Evolutionary conservation across 208 protist genomes (phyloP), one percentile per base, ranked within the genome.

Genomic region (Endotrypanum monterogeii): DNA sequence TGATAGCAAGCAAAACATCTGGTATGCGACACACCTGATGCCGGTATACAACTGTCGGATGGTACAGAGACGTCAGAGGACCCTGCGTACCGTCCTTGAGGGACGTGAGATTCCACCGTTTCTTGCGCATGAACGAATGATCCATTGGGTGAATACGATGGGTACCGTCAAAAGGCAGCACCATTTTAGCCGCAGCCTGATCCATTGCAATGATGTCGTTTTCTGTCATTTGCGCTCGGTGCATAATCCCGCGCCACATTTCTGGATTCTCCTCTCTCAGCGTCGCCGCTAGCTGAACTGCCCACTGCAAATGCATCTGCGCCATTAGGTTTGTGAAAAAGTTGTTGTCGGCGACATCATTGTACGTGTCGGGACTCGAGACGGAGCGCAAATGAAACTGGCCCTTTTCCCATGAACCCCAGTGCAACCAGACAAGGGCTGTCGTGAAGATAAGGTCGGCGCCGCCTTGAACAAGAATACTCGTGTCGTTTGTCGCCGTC

Each of bases 241-340:
- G 80, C 67, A 91, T 83, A n/a, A 98, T 78, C 18, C 76, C 74
- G 58, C 76, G 61, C 88, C 89, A 97, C 68, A 89, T 81, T 14
- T 76, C 70, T 28, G 83, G 82, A 71, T 87, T 78, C 30, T 88
- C 82, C 67, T 94, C 79, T 14, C 89, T 74, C 16, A 94, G 76
- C 62, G 75, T 78, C 11, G 65, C 70, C 12, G 87, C 90, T 35
- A 96, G 39, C 76, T 94, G 76, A 37, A 95, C 83, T 6, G 89
- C 89, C 87, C 89, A 98, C 63, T 89, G 80, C 84, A 98, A 72
- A 67, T 96, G 92, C 60, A 89, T 78, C 80, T 94, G 85, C 20
- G 90, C 94, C 88, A 98, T 93, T 37, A 97, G 35, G 75, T 98
- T 98, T 48, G 94, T 98, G 79, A 96, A 98, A 71, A 94, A 91